Evolutionary conservation across 2,329 filamentous ascomycete species (phyloP).

Genomic region (Stachybotrys elegans): DNA sequence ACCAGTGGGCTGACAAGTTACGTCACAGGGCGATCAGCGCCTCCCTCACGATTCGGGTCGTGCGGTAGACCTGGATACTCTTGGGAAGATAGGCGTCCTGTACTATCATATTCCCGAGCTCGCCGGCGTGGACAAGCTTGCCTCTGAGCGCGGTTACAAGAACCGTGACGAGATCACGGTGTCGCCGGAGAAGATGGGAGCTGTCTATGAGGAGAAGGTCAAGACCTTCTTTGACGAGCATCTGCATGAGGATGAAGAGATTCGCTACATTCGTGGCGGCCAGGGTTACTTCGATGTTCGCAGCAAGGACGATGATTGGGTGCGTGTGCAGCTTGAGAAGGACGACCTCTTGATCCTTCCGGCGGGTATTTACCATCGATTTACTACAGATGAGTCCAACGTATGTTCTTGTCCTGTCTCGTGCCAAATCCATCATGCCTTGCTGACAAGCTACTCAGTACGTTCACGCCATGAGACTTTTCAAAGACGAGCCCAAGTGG

Average conservation of each 20-base stretch:
- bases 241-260: slow-evolving; percentile 97
- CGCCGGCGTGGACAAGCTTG: slow-evolving; percentile 67
- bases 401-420: slow-evolving; percentile 47
- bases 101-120: slow-evolving; percentile 66
- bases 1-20: too few species aligned
- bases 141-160: slow-evolving; percentile 73
- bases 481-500: slow-evolving; percentile 99
- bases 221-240: slow-evolving; percentile 94
- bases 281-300: slow-evolving; percentile 92
- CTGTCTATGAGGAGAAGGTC: slow-evolving; percentile 86
- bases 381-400: slow-evolving; percentile 88
- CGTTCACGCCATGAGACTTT: slow-evolving; percentile 91
- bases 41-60: slow-evolving; percentile 81
- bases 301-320: slow-evolving; percentile 77
- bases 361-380: slow-evolving; percentile 93
- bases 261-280: slow-evolving; percentile 86
- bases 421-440: background rate
- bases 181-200: slow-evolving; percentile 79
- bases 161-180: slow-evolving; percentile 93
- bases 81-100: slow-evolving; percentile 72
- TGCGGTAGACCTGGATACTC: slow-evolving; percentile 57
- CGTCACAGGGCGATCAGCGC: slow-evolving; percentile 80
- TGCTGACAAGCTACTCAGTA: slow-evolving; percentile 62
- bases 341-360: slow-evolving; percentile 89
- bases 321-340: slow-evolving; percentile 79